Percentiles rank a stretch among this genome's conserved stretches.
Conservation (phyloP, 2,329 filamentous ascomycete genomes). For the Achaetomium macrosporum region DNA sequence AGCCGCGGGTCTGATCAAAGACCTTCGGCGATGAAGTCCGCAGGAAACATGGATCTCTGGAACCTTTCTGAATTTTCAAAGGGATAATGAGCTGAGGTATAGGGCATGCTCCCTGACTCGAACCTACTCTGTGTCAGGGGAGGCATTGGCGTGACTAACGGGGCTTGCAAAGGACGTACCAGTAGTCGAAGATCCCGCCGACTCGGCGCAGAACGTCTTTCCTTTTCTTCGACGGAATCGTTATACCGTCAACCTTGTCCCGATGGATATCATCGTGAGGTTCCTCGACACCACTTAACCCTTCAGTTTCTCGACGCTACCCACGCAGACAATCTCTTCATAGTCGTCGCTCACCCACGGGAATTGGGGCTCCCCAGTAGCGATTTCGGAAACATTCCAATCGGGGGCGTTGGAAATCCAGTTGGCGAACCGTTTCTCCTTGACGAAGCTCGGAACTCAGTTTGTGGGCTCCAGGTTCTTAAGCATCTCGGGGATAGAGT, state of each 20-base stretch:
- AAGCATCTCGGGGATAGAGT: slow-evolving; percentile 81
- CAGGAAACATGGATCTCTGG: slow-evolving; percentile 67
- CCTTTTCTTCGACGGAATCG: slow-evolving; percentile 81
- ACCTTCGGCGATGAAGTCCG: slow-evolving; percentile 90
- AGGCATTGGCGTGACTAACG: background rate
- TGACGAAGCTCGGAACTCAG: slow-evolving; percentile 86
- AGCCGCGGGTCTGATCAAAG: slow-evolving; percentile 83
- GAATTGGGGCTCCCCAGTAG: slow-evolving; percentile 92
- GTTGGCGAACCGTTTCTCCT: slow-evolving; percentile 81
- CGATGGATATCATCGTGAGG: slow-evolving; percentile 81
- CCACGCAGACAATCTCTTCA: slow-evolving; percentile 79
- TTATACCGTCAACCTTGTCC: slow-evolving; percentile 88
- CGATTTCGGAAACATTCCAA: slow-evolving; percentile 92
- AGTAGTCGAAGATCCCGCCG: slow-evolving; percentile 90
- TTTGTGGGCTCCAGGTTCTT: slow-evolving; percentile 80
- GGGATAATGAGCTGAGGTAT: slow-evolving; percentile 63
- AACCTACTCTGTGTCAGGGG: slow-evolving; percentile 31
- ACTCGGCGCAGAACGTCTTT: slow-evolving; percentile 74
- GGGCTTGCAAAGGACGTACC: slow-evolving; percentile 36
- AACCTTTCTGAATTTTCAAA: slow-evolving; percentile 66
- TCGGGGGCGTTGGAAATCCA: slow-evolving; percentile 88
- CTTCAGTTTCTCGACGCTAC: slow-evolving; percentile 76
- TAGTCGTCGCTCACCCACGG: slow-evolving; percentile 85
- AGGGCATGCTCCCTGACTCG: slow-evolving; percentile 93
- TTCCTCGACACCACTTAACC: slow-evolving; percentile 75